Percentiles rank a stretch among this genome's conserved stretches.
Evolutionary conservation across 2,329 filamentous ascomycete species (phyloP).

Genomic region (Stachybotrys chlorohalonatus): DNA sequence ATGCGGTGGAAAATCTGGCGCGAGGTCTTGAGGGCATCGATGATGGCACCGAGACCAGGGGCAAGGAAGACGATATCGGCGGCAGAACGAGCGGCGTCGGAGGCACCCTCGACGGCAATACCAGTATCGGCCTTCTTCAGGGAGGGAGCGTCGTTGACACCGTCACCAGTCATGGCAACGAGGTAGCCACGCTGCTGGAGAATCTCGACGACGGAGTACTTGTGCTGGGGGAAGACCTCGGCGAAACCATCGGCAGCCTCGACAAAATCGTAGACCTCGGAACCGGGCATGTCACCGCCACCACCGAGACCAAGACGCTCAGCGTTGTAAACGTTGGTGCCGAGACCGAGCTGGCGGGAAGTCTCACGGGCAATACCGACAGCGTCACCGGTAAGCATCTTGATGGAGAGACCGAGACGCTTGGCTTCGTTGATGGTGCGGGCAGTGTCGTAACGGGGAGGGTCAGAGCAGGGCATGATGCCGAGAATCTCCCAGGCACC

Average conservation of each 20-base stretch:
- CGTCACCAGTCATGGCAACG: conserved; percentile 93
- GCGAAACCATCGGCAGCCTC: conserved; percentile 93
- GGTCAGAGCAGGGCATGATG: conserved; percentile 91
- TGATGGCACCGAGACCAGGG: conserved; percentile 84
- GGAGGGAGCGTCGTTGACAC: conserved; percentile 88
- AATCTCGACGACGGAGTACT: conserved; percentile 90
- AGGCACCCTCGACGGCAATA: conserved; percentile 89
- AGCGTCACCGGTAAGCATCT: conserved; percentile 93
- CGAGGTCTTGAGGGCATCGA: conserved; percentile 85
- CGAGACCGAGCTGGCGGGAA: conserved; percentile 81
- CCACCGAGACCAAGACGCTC: conserved; percentile 85
- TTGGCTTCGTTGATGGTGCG: conserved; percentile 88
- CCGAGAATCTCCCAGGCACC: conserved; percentile 84
- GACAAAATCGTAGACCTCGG: conserved; percentile 90
- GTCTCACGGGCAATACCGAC: conserved; percentile 90
- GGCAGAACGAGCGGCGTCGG: conserved; percentile 81
- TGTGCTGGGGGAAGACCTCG: conserved; percentile 91
- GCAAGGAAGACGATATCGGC: conserved; percentile 92
- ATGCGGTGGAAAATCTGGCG: conserved; percentile 95
- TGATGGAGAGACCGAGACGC: conserved; percentile 78
- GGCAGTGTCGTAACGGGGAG: conserved; percentile 81
- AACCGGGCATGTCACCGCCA: conserved; percentile 86
- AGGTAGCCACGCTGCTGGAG: conserved; percentile 88
- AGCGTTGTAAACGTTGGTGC: conserved; percentile 89
- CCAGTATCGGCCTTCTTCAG: conserved; percentile 94